A percentile compares a stretch with the other conserved stretches of the same genome.
phyloP scores from a whole-genome alignment of 768 basidiomycete species.

The Russula emetica region DNA sequence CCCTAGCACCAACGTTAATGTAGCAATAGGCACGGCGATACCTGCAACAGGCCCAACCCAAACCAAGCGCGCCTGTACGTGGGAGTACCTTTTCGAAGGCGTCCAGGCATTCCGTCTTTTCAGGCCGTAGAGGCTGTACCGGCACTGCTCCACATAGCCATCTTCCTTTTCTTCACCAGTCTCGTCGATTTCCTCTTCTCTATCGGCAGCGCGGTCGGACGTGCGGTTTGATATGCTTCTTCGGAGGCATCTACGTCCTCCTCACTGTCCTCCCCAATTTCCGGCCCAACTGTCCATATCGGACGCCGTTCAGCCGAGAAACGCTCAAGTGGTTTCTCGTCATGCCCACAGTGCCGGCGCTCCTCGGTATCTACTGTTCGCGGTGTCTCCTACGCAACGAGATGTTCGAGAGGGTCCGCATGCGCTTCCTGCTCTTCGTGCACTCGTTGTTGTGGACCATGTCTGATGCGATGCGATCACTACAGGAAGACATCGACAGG shows the following conservation, averaged over 20 bases:
- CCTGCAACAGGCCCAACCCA: conserved; percentile 5
- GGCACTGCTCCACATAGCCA: conserved; percentile 9
- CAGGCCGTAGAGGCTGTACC: conserved; percentile 7
- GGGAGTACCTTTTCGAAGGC: conserved; percentile 17
- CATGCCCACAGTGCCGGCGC: neutral
- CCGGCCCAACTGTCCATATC: conserved; percentile 12
- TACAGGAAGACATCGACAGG: conserved; percentile 2
- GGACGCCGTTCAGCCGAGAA: conserved; percentile 13
- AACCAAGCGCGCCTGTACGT: conserved; percentile 11
- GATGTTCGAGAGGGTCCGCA: neutral
- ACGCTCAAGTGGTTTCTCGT: conserved; percentile 9
- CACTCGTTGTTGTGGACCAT: conserved; percentile 6
- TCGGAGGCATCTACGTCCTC: conserved; percentile 2
- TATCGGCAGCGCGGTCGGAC: neutral
- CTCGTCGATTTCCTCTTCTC: conserved; percentile 20
- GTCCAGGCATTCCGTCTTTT: conserved; percentile 3
- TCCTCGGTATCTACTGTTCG: neutral
- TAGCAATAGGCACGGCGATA: conserved; percentile 20
- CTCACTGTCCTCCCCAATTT: conserved; percentile 12
- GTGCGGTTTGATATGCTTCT: neutral
- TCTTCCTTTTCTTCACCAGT: conserved; percentile 15
- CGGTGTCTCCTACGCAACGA: neutral
- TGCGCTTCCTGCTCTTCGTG: neutral
- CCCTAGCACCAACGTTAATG: conserved; percentile 15
- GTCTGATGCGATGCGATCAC: neutral